Base-by-base conservation (phyloP, 2,329 filamentous ascomycete genomes). In the Nigrospora sphaerica region DNA sequence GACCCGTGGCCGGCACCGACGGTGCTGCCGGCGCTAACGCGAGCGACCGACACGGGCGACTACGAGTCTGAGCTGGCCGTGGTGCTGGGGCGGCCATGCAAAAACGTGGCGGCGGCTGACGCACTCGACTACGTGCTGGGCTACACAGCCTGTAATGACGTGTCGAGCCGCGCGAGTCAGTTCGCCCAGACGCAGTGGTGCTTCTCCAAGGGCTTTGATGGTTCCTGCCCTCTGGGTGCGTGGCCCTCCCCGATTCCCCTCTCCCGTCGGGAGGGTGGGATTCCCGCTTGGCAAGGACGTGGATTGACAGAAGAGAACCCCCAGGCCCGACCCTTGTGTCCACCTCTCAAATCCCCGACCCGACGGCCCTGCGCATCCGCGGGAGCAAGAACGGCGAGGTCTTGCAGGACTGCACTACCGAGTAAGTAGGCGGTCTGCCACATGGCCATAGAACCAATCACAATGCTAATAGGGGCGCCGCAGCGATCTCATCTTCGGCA, bases 81-180 rank as follows among this genome's bases (percentile, higher is more conserved):
- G 32, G 67, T 82, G 12, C 72, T 83, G 37, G 74, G 75, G 32
- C 68, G 66, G 52, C 58, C 66, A 13, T 65, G 69, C 62, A 60
- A 70, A 67, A 77, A 82, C 52, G 76, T 81, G 12, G 63, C 69
- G 39, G 77, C 80, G 52, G 69, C 66, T 0, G 71, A 81, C 28
- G 78, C 78, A 6, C 57, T 79, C 41, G 70, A 75, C 52, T 81
- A 83, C 53, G 70, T 85, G 5, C 72, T 85, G 2, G 81, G 81
- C 23, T 85, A 85, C 58, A 81, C 78, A 1, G 72, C 73, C 19
- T 73, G 73, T 54, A 85, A 85, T 62, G 81, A 85, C 56, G 73
- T 85, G 6, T 82, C 78, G 2, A 77, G 74, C 49, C 73, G 80
- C 4, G 73, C 75, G 42, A 70, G 68, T 45, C 79, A 83, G 64